These are phyloP conservation scores for Termitomyces sp. DNA, from an alignment of 768 basidiomycete genomes.

Conservation along the genomic window DNA sequence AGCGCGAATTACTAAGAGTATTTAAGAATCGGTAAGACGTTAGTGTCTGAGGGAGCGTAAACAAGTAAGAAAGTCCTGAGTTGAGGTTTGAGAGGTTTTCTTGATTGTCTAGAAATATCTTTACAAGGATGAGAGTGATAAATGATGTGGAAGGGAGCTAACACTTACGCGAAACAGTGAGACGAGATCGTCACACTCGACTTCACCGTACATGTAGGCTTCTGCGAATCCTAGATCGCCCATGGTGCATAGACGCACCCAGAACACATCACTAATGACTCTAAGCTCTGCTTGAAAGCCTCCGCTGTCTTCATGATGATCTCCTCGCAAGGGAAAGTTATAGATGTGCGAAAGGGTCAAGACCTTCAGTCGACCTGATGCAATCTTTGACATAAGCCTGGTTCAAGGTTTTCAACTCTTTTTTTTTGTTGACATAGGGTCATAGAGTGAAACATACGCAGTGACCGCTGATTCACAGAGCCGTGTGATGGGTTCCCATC, in stretches of 20 bases:
- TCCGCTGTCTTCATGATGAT: background rate
- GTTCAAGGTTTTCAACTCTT: no score
- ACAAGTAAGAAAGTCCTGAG: background rate
- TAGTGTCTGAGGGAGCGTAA: background rate
- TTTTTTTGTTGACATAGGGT: background rate
- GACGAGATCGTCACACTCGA: constrained; percentile 62
- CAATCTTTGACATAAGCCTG: background rate
- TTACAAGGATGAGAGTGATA: background rate
- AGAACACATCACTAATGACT: constrained; percentile 47
- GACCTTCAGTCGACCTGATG: background rate
- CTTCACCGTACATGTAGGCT: constrained; percentile 76
- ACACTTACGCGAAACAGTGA: constrained; percentile 54
- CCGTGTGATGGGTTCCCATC: background rate
- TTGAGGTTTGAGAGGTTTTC: background rate
- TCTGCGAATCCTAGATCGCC: constrained; percentile 73
- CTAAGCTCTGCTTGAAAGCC: background rate
- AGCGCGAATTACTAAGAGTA: constrained; percentile 57
- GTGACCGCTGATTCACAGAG: background rate
- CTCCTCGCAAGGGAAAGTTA: background rate
- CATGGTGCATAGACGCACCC: constrained; percentile 53
- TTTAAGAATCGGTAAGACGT: constrained; percentile 53
- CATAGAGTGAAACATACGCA: background rate
- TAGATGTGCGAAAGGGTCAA: background rate
- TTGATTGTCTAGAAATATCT: constrained; percentile 1
- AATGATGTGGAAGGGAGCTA: constrained; percentile 29